A percentile compares a stretch with the other conserved stretches of the same genome.
Evolutionary conservation across 2,329 filamentous ascomycete species (phyloP).

Genomic region (Dryadomyces sulphureus): DNA sequence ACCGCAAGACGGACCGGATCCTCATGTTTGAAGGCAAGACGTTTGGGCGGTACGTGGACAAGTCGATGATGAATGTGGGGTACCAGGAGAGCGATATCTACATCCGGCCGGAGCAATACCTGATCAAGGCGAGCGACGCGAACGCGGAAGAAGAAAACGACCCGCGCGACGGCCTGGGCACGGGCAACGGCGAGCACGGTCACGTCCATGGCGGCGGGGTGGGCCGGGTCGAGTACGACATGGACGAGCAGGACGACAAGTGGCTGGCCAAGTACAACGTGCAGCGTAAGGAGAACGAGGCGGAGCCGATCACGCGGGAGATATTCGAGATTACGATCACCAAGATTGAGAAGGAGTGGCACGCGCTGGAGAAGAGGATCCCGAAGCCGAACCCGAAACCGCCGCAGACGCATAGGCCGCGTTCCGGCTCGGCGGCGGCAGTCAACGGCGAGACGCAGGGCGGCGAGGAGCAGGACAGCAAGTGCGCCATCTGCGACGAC

Average conservation of each 20-base stretch:
- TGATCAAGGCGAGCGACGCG: slow-evolving; percentile 49
- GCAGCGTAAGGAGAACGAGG: slow-evolving; percentile 56
- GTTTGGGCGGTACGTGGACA: slow-evolving; percentile 82
- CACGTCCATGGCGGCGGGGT: slow-evolving; percentile 27
- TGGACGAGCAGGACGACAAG: slow-evolving; percentile 97
- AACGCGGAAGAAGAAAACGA: slow-evolving; percentile 46
- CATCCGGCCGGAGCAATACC: slow-evolving; percentile 56
- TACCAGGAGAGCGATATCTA: slow-evolving; percentile 94
- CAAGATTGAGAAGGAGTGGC: slow-evolving; percentile 98
- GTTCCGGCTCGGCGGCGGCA: slow-evolving; percentile 85
- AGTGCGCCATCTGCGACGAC: slow-evolving; percentile 95
- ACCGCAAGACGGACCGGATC: slow-evolving; percentile 66
- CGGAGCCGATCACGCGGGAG: slow-evolving; percentile 77
- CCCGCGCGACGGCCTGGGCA: slow-evolving; percentile 13
- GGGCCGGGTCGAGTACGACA: slow-evolving; percentile 91
- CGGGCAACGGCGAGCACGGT: slow-evolving; percentile 4
- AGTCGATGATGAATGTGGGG: slow-evolving; percentile 88
- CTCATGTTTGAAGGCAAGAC: slow-evolving; percentile 71
- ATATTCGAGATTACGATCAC: slow-evolving; percentile 97
- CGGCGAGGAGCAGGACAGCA: slow-evolving; percentile 90
- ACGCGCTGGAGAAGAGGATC: slow-evolving; percentile 87
- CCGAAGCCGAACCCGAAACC: slow-evolving; percentile 95
- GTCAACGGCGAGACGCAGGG: slow-evolving; percentile 83
- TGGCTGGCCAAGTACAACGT: slow-evolving; percentile 81
- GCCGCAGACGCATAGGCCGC: slow-evolving; percentile 81